Evolutionary conservation across 2,329 filamentous ascomycete genomes (phyloP).

Genomic region (Sarocladium kiliense): DNA sequence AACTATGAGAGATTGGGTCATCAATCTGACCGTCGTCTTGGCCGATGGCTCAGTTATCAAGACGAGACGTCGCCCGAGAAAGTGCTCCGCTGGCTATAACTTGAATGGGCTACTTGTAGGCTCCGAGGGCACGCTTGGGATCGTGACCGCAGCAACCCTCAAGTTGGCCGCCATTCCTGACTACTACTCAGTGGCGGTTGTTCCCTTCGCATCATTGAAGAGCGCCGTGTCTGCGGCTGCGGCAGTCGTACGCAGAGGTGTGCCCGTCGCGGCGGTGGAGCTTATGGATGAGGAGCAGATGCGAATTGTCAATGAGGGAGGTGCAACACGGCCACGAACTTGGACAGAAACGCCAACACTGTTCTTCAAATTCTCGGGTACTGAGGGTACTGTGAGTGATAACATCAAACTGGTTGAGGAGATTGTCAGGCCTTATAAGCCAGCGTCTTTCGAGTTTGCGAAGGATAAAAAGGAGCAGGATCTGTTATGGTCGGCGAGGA

Average conservation of each 20-base stretch:
- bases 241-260: slow-evolving; percentile 64
- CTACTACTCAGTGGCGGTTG: slow-evolving; percentile 64
- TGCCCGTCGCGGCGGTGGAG: slow-evolving; percentile 73
- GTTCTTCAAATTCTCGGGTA: slow-evolving; percentile 69
- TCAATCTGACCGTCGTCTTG: slow-evolving; percentile 74
- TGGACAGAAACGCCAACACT: slow-evolving; percentile 63
- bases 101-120: slow-evolving; percentile 74
- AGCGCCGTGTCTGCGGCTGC: slow-evolving; percentile 67
- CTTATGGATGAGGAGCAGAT: slow-evolving; percentile 79
- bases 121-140: slow-evolving; percentile 75
- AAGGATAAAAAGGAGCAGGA: slow-evolving; percentile 27
- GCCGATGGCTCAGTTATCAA: slow-evolving; percentile 77
- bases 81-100: slow-evolving; percentile 75
- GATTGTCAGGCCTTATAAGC: slow-evolving; percentile 44
- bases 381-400: slow-evolving; percentile 28
- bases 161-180: slow-evolving; percentile 70
- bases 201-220: slow-evolving; percentile 40
- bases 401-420: slow-evolving; percentile 33
- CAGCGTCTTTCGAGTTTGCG: slow-evolving; percentile 36
- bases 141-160: slow-evolving; percentile 72
- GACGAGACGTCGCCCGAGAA: slow-evolving; percentile 69
- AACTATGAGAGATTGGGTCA: slow-evolving; percentile 84
- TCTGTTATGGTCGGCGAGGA: slow-evolving; percentile 59
- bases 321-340: slow-evolving; percentile 45
- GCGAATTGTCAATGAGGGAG: slow-evolving; percentile 46